A percentile compares a stretch with the other conserved stretches of the same genome.
These are phyloP conservation scores for Chrysoporthe austroafricana DNA, from an alignment of 2,329 filamentous ascomycete genomes.

Conservation along the genomic window DNA sequence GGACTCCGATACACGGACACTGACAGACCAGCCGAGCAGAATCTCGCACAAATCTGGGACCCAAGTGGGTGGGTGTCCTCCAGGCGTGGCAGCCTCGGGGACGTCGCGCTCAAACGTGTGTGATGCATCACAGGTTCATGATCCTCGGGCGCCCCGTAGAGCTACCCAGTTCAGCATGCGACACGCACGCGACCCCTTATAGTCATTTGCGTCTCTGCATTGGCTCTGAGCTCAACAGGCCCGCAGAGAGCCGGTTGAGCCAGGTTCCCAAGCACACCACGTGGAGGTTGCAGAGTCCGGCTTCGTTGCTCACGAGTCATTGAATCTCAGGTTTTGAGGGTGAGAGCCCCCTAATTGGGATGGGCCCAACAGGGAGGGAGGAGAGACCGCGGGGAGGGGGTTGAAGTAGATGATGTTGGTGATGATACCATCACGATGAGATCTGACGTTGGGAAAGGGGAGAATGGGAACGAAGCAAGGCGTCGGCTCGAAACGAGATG, in stretches of 20 bases:
- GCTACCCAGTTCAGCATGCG: slow-evolving; percentile 10
- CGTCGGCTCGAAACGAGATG: slow-evolving; percentile 1
- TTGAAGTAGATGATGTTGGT: not conserved
- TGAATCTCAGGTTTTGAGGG: not conserved
- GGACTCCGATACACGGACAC: not conserved
- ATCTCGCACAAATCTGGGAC: slow-evolving; percentile 9
- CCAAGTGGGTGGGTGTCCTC: not conserved
- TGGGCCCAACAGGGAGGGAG: too few relatives aligned
- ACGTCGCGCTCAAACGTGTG: not conserved
- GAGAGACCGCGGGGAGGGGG: too few relatives aligned
- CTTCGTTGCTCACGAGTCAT: slow-evolving; percentile 15
- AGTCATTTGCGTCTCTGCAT: slow-evolving; percentile 19
- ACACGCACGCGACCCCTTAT: slow-evolving; percentile 4
- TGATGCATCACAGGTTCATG: slow-evolving; percentile 11
- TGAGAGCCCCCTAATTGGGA: too few relatives aligned
- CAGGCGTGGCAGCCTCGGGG: slow-evolving; percentile 8
- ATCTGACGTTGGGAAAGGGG: not conserved
- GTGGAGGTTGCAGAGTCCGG: slow-evolving; percentile 27
- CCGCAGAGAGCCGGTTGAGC: not conserved
- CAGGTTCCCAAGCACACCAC: slow-evolving; percentile 28
- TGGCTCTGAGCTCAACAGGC: slow-evolving; percentile 18
- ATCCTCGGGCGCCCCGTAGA: slow-evolving; percentile 9
- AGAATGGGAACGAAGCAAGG: not conserved
- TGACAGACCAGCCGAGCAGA: slow-evolving; percentile 11
- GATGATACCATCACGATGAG: not conserved